Percentiles rank a stretch among this genome's conserved stretches.
Evolutionary conservation across 2,329 filamentous ascomycete genomes (phyloP).

Genomic region (Monosporascus ibericus): DNA sequence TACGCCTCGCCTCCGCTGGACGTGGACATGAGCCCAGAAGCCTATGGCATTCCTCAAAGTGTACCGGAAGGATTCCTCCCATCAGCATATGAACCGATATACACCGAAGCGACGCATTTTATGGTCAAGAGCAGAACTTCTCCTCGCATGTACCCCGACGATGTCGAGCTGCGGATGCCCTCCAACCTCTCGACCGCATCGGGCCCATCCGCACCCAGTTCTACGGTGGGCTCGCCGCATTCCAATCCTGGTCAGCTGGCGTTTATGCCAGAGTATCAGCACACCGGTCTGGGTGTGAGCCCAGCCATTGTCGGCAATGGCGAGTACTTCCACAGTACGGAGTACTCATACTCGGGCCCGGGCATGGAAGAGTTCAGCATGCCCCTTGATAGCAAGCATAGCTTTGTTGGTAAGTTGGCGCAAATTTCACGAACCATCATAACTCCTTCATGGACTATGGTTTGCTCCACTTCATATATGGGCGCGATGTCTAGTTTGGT

Average conservation of each 20-base stretch:
- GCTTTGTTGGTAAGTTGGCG: conserved; percentile 52
- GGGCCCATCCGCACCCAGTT: conserved; percentile 58
- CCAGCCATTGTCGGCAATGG: conserved; percentile 57
- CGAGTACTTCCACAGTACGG: conserved; percentile 44
- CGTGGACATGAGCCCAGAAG: conserved; percentile 41
- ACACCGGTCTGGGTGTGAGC: conserved; percentile 50
- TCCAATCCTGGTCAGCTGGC: conserved; percentile 54
- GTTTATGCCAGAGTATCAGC: conserved; percentile 52
- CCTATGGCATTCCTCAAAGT: conserved; percentile 35
- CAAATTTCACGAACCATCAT: conserved; percentile 26
- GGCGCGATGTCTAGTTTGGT: neutral
- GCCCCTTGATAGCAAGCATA: conserved; percentile 44
- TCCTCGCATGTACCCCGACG: conserved; percentile 44
- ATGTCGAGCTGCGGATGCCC: conserved; percentile 42
- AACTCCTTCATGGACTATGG: conserved; percentile 17
- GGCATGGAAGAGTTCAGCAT: conserved; percentile 45
- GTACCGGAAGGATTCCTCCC: conserved; percentile 33
- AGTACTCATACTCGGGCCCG: conserved; percentile 48
- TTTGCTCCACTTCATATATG: conserved; percentile 17
- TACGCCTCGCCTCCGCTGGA: conserved; percentile 34
- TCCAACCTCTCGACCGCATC: conserved; percentile 57
- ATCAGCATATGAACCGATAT: conserved; percentile 43
- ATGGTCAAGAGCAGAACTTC: conserved; percentile 42
- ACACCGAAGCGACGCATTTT: conserved; percentile 38
- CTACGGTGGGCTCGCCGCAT: conserved; percentile 61